These are phyloP conservation scores for Pyrenochaeta sp. DNA, from an alignment of 2,329 filamentous ascomycete species.

Conservation along the genomic window DNA sequence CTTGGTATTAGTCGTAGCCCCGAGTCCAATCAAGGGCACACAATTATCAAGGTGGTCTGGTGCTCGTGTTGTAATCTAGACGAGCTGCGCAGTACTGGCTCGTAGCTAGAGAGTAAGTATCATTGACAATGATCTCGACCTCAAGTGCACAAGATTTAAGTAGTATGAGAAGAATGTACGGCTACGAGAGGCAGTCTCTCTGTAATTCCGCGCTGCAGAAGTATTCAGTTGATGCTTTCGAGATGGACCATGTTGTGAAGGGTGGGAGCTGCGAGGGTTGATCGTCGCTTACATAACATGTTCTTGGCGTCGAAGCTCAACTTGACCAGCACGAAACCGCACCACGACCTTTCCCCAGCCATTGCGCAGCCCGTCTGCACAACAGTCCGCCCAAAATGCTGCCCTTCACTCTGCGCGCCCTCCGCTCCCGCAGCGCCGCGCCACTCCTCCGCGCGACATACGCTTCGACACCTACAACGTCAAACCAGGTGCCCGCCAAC, in stretches of 20 bases:
- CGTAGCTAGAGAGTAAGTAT: background rate
- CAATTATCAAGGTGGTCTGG: background rate
- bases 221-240: background rate
- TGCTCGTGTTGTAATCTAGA: background rate
- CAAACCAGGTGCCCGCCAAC: slow-evolving; percentile 74
- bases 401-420: slow-evolving; percentile 36
- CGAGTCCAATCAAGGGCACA: background rate
- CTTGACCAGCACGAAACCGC: slow-evolving; percentile 12
- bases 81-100: background rate
- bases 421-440: slow-evolving; percentile 38
- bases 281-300: slow-evolving; percentile 15
- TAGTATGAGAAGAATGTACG: background rate
- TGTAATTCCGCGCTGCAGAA: background rate
- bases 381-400: slow-evolving; percentile 30
- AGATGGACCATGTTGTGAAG: background rate
- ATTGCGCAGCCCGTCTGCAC: slow-evolving; percentile 29
- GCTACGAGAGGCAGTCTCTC: no score
- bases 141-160: background rate
- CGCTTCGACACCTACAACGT: slow-evolving; percentile 30
- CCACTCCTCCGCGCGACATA: slow-evolving; percentile 35
- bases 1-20: background rate
- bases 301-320: slow-evolving; percentile 24
- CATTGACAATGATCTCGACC: background rate
- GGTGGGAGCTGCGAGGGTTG: background rate
- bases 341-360: slow-evolving; percentile 9